Evolutionary conservation across 352 stramenopile genomes (phyloP).

Genomic region (Phytophthora pistaciae): DNA sequence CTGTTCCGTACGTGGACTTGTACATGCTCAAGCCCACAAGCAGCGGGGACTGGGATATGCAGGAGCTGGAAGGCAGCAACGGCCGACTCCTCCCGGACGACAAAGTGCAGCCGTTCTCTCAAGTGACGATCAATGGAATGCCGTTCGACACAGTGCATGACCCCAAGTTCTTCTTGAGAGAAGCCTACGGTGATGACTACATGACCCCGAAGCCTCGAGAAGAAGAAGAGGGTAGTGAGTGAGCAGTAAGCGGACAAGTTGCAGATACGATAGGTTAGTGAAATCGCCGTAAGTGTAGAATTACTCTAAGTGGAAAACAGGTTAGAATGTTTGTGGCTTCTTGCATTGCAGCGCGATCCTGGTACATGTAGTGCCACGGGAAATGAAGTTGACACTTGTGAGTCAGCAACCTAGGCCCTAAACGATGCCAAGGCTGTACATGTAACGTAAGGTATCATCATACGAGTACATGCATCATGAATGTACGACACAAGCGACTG

Average conservation of each 20-base stretch:
- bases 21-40: slow-evolving; percentile 21
- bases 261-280: neutral
- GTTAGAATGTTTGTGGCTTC: neutral
- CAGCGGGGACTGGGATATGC: slow-evolving; percentile 16
- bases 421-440: too few species aligned
- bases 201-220: neutral
- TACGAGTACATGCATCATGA: neutral
- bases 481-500: neutral
- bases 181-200: slow-evolving; percentile 28
- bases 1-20: slow-evolving; percentile 41
- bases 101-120: slow-evolving; percentile 26
- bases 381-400: neutral
- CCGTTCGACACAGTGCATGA: slow-evolving; percentile 20
- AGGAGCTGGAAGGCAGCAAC: slow-evolving; percentile 7
- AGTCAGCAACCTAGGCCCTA: too few species aligned
- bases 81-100: slow-evolving; percentile 14
- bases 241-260: neutral
- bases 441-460: neutral
- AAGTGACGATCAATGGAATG: slow-evolving; percentile 31
- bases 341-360: too few species aligned
- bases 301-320: neutral
- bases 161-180: slow-evolving; percentile 31
- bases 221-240: neutral
- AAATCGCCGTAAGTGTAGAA: neutral
- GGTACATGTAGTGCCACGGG: neutral